Conservation (phyloP, 345 rosid species). For the Clarkia xantiana region DNA sequence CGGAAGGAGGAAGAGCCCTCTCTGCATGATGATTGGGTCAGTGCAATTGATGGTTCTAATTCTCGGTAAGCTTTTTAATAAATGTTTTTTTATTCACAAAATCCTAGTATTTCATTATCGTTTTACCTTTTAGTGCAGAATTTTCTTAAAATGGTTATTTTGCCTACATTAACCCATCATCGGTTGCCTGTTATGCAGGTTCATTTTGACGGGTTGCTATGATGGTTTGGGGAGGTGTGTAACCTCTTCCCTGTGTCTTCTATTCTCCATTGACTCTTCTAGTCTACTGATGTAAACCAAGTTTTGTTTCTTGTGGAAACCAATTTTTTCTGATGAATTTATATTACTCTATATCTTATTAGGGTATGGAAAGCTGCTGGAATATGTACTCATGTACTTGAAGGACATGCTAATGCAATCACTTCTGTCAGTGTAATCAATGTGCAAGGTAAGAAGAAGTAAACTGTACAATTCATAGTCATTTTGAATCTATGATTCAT, state of each 20-base stretch:
- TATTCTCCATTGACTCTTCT: no score
- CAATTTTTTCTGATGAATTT: no score
- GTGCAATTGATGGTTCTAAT: slow-evolving; percentile 72
- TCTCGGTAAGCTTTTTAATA: slow-evolving; percentile 28
- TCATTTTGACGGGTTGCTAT: slow-evolving; percentile 78
- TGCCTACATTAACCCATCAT: no score
- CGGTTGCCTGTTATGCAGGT: slow-evolving; percentile 39
- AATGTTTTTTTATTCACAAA: no score
- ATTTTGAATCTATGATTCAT: no score
- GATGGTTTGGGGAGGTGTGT: slow-evolving; percentile 68
- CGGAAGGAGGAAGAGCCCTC: slow-evolving; percentile 69
- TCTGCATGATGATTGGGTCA: slow-evolving; percentile 95
- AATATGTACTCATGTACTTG: slow-evolving; percentile 58
- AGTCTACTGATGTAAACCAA: no score
- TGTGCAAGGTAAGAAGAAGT: slow-evolving; percentile 31
- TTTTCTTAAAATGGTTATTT: no score
- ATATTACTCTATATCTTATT: slow-evolving; percentile 8
- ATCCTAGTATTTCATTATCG: no score
- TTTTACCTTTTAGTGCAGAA: no score
- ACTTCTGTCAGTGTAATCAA: slow-evolving; percentile 54
- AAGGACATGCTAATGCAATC: slow-evolving; percentile 63
- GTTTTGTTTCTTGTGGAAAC: no score
- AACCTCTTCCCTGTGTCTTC: not conserved
- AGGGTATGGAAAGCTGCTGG: slow-evolving; percentile 80
- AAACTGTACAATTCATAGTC: not conserved